Evolutionary conservation across 192 early-diverging fungal species (phyloP), one percentile per base, ranked within the genome.

Genomic region (Linnemannia exigua): DNA sequence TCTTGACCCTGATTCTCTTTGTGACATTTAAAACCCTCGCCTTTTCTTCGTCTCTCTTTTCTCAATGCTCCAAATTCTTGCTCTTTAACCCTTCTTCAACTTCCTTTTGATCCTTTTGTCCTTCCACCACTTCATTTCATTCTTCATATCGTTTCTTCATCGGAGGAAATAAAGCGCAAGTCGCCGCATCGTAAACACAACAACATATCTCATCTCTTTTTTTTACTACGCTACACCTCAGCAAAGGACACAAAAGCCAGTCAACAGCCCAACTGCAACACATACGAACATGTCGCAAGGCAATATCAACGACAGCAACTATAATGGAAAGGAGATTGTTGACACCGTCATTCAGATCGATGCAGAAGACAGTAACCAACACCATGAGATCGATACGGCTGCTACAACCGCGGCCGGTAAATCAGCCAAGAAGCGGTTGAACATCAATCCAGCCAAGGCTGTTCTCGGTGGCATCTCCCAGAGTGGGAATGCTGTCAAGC

Each of bases 381-480:
- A 16, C 17, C 19, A 69, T 22, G 72, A 52, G 38, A 58, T 74
- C 35, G 72, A 74, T 11, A 33, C n/a, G n/a, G n/a, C n/a, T n/a
- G n/a, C 69, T 0, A 20, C 41, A 19, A 31, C 31, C 0, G 31
- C 47, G 1, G 1, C 47, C 5, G 33, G 46, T n/a, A 63, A 37
- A 4, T 3, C 41, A n/a, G 35, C 38, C 31, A 79, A 79, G 68
- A 79, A 69, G 8, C 47, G 77, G n/a, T 3, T 75, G 19, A 74
- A 17, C 33, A 44, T 85, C 20, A 86, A 80, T 25, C 84, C 84
- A 2, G 70, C 79, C 8, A 86, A 77, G 66, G 79, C 72, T 31
- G 78, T 86, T 25, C 73, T 67, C 25, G 80, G 80, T 1, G 74
- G 80, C 1, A 71, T 76, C n/a, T 81, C 80, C 1, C 77, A 86